Evolutionary conservation across 2,329 filamentous ascomycete genomes (phyloP), one percentile per base, ranked within the genome.

Genomic region (Monilinia fructigena): DNA sequence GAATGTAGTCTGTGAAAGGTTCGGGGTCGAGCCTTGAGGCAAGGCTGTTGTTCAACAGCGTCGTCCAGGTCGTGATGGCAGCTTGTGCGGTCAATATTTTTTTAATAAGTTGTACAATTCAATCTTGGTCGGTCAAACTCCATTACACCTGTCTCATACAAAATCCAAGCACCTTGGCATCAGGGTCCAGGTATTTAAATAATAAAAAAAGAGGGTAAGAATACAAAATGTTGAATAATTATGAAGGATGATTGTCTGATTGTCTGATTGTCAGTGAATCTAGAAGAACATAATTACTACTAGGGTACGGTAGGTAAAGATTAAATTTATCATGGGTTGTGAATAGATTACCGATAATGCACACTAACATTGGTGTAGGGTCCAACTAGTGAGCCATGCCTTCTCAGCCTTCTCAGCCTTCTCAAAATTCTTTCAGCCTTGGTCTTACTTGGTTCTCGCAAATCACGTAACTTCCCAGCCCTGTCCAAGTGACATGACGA

Each of bases 31-130:
- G 81, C 42, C 86, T 84, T 55, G 78, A 74, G 40, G 76, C 74
- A 54, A 86, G 78, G 74, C 84, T 85, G 66, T 76, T 79, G 47
- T 78, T 72, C 53, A 88, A 76, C 71, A 88, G 86, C 20, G 74
- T 76, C 18, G 74, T 69, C 86, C 86, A 88, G 20, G 47, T 52
- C 18, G 60, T 42, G 18, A 64, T 45, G 42, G 60, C 50, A 63
- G 16, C 45, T 28, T 66, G 58, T 20, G 64, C 20, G 8, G 50
- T 35, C 64, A 66, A 4, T 35, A 50, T 42, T 6, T 35, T 35
- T 35, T 35, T 35, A 6, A 35, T 16, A 18, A 60, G 20, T 38
- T 31, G 28, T 60, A 38, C 45, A 38, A 10, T 14, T 4, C 26
- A 65, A 18, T 47, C 1, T 4, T 35, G 14, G 23, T 56, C 35